A percentile compares a stretch with the other conserved stretches of the same genome.
Evolutionary conservation across 2,329 filamentous ascomycete species (phyloP).

Genomic region (Claviceps cyperi): DNA sequence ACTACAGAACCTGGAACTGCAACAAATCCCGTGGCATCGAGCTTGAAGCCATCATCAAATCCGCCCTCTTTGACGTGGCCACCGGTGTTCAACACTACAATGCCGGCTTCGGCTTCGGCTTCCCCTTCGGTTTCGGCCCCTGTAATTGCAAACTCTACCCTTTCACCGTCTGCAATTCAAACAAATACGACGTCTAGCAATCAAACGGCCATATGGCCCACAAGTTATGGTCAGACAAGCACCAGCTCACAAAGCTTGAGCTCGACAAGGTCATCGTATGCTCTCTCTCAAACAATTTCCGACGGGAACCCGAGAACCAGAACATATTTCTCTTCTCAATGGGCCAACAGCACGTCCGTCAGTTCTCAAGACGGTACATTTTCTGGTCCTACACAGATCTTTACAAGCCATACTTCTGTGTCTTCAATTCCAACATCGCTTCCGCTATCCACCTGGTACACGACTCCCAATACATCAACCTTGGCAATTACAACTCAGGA

Average conservation of each 20-base stretch:
- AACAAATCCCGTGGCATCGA: neutral
- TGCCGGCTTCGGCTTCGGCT: neutral
- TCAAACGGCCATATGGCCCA: neutral
- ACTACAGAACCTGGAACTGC: neutral
- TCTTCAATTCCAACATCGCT: constrained; percentile 1
- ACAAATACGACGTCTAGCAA: neutral
- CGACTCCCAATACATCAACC: neutral
- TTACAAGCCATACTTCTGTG: neutral
- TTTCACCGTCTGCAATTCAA: neutral
- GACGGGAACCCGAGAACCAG: constrained; percentile 3
- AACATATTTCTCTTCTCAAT: constrained; percentile 4
- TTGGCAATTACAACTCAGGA: neutral
- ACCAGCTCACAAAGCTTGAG: neutral
- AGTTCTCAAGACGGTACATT: neutral
- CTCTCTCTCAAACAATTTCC: neutral
- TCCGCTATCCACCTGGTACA: neutral
- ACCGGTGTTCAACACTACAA: neutral
- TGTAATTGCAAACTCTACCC: neutral
- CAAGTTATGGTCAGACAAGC: neutral
- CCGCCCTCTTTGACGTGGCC: neutral
- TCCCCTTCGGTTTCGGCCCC: neutral
- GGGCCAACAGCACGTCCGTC: constrained; percentile 1
- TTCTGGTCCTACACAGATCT: neutral
- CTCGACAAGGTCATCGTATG: neutral
- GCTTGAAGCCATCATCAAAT: neutral